Evolutionary conservation across 495 filamentous ascomycete genomes (phyloP).

Genomic region (Pseudotulostoma volvatum): DNA sequence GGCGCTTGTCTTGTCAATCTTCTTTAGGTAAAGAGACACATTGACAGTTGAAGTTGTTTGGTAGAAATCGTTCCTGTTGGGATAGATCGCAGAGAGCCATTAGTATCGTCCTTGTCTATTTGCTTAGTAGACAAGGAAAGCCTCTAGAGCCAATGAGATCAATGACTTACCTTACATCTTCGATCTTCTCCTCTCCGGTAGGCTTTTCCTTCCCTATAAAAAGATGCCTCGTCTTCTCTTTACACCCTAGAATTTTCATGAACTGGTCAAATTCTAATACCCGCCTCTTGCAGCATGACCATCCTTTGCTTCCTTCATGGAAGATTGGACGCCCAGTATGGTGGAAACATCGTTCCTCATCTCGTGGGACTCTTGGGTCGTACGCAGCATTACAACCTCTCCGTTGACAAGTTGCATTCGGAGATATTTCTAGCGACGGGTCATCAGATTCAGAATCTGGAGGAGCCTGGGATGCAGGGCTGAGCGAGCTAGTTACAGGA

Average conservation of each 20-base stretch:
- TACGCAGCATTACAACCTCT: slow-evolving; percentile 54
- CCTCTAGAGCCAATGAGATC: not conserved
- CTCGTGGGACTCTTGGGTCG: slow-evolving; percentile 37
- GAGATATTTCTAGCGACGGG: slow-evolving; percentile 46
- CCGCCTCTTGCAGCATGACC: slow-evolving; percentile 86
- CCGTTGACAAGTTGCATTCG: slow-evolving; percentile 60
- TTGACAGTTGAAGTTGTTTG: slow-evolving; percentile 77
- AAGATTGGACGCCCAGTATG: slow-evolving; percentile 83
- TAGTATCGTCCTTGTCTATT: too few species aligned
- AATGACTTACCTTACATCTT: slow-evolving; percentile 53
- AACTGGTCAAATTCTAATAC: slow-evolving; percentile 98
- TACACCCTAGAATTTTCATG: slow-evolving; percentile 84
- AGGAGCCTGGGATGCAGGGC: slow-evolving; percentile 42
- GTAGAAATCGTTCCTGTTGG: slow-evolving; percentile 72
- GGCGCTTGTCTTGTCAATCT: slow-evolving; percentile 70
- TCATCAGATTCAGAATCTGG: slow-evolving; percentile 85
- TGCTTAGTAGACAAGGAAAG: not conserved
- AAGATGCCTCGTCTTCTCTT: slow-evolving; percentile 62
- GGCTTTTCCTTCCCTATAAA: slow-evolving; percentile 68
- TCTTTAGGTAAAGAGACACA: slow-evolving; percentile 88
- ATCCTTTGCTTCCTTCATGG: slow-evolving; percentile 95
- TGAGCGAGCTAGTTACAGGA: slow-evolving; percentile 36
- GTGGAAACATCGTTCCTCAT: slow-evolving; percentile 66
- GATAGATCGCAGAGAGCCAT: not conserved
- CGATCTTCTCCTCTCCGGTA: slow-evolving; percentile 37